Evolutionary conservation across 495 filamentous ascomycete species (phyloP).

Genomic region (Talaromyces thailandensis): DNA sequence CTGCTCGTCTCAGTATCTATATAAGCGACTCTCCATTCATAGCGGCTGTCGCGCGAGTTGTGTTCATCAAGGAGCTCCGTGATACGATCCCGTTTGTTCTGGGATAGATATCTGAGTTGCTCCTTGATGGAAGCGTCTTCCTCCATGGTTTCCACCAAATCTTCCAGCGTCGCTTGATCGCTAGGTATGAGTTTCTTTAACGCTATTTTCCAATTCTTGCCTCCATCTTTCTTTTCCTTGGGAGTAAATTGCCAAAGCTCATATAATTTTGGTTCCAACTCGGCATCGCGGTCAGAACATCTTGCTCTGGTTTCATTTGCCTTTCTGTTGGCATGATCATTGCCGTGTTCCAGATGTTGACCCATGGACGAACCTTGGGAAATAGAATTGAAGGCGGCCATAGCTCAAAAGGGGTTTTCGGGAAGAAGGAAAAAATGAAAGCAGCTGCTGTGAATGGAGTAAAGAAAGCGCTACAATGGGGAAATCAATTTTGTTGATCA

Average conservation of each 20-base stretch:
- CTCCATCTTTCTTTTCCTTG: background rate
- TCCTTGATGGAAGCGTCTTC: background rate
- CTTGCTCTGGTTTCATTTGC: background rate
- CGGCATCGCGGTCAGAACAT: background rate
- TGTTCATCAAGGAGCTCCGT: background rate
- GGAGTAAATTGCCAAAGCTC: background rate
- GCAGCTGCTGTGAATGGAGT: background rate
- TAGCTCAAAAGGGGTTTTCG: background rate
- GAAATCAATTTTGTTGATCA: background rate
- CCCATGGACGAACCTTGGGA: background rate
- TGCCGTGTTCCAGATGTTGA: background rate
- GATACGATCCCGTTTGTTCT: background rate
- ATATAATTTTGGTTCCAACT: background rate
- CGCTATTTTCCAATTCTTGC: background rate
- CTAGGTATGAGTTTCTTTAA: background rate
- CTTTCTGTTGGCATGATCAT: background rate
- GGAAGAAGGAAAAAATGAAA: background rate
- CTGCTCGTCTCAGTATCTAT: slow-evolving; percentile 19
- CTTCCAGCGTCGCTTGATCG: background rate
- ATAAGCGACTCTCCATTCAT: slow-evolving; percentile 31
- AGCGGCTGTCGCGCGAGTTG: slow-evolving; percentile 9
- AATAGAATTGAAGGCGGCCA: background rate
- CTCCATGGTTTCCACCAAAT: background rate
- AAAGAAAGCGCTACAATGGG: background rate
- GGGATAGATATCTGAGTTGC: background rate